Evolutionary conservation across 2,329 filamentous ascomycete genomes (phyloP).

Genomic region (Botrytis galanthina): DNA sequence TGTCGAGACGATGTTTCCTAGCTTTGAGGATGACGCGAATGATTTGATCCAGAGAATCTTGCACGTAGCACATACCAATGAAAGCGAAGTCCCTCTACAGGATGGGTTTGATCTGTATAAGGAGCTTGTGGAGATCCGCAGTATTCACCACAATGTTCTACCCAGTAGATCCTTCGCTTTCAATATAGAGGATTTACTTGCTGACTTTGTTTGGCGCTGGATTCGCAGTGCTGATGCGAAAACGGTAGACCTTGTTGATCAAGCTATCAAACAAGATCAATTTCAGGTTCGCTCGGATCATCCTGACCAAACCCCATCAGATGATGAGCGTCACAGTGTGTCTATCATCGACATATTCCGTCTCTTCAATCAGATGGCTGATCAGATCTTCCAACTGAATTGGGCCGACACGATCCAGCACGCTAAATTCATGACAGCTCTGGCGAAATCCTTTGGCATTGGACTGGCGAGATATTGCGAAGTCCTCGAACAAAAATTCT

Average conservation of each 20-base stretch:
- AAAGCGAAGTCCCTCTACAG: constrained; percentile 76
- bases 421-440: constrained; percentile 93
- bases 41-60: constrained; percentile 83
- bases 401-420: constrained; percentile 95
- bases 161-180: constrained; percentile 77
- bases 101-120: constrained; percentile 94
- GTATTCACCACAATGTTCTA: constrained; percentile 73
- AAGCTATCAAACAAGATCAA: constrained; percentile 85
- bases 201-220: constrained; percentile 96
- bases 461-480: constrained; percentile 91
- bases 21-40: constrained; percentile 84
- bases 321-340: constrained; percentile 86
- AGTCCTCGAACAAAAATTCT: constrained; percentile 79
- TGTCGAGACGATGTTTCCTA: constrained; percentile 79
- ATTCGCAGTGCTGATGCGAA: constrained; percentile 76
- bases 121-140: constrained; percentile 80
- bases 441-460: constrained; percentile 79
- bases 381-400: constrained; percentile 79
- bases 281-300: constrained; percentile 73
- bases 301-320: constrained; percentile 61
- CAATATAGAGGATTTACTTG: constrained; percentile 79
- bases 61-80: constrained; percentile 64
- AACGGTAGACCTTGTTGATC: constrained; percentile 80
- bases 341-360: constrained; percentile 93
- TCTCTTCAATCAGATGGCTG: constrained; percentile 87